Base-by-base conservation (phyloP, 345 rosid species). In the Gossypium turneri region DNA sequence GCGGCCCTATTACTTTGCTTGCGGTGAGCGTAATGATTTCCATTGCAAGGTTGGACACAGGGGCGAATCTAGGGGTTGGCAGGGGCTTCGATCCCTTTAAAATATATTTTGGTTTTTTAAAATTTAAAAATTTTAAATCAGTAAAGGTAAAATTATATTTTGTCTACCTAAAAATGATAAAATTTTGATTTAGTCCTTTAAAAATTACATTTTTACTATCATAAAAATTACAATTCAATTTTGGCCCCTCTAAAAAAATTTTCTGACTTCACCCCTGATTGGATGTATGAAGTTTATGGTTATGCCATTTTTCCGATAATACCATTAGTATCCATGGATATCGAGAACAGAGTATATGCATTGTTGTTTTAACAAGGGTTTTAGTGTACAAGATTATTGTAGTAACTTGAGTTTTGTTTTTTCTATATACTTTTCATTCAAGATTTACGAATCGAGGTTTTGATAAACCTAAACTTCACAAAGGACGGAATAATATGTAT, bases 271-370 rank as follows among this genome's bases (percentile, higher is more conserved):
- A 0, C 5, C 5, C 34, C 4, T 29, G 4, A 1, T 29, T 29
- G 34, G 34, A 3, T 4, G 67, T 64, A 94, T 91, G 93, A 91
- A 90, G 86, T 91, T 94, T 65, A 77, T 79, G 19, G 83, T 87
- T 43, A 41, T 81, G 79, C 90, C 96, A 0, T 45, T 80, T 59
- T 73, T 79, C 12, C 87, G 78, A 51, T 71, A 76, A 80, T 44
- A 24, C 15, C 62, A 34, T 38, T 81, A 22, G 4, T 29, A 62
- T 45, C 19, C 16, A 65, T 19, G 70, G 27, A 65, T 55, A 67
- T 47, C 3, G 4, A 55, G 11, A 3, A 19, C 3, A 19, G 3
- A 1, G n/a, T 47, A 47, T 47, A 47, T 2, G 17, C 52, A 45
- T 3, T 12, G 27, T 8, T 43, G 69, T 8, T 47, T 29, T 65